These are phyloP conservation scores for Rubus parviflorus DNA, from an alignment of 306 rosid species.

Conservation along the genomic window DNA sequence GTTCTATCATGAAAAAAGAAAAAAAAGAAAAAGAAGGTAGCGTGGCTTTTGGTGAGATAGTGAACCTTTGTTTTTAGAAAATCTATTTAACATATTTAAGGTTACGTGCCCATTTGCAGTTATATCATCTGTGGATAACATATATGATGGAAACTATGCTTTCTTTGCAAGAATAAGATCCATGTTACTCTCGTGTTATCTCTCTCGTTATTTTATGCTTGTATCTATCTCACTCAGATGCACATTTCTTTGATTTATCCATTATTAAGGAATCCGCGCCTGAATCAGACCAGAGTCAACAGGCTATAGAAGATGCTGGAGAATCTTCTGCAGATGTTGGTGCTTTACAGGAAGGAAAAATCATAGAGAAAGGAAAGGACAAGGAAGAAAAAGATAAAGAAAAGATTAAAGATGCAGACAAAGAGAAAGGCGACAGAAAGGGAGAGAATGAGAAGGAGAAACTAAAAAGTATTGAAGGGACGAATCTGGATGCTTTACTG, in stretches of 20 bases:
- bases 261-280: slow-evolving; percentile 52
- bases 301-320: slow-evolving; percentile 47
- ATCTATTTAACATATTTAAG: neutral
- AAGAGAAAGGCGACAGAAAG: slow-evolving; percentile 73
- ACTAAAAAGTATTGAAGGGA: slow-evolving; percentile 82
- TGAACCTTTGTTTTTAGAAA: neutral
- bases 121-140: neutral
- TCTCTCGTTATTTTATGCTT: neutral
- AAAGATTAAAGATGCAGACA: slow-evolving; percentile 71
- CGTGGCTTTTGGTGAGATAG: neutral
- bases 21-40: neutral
- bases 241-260: neutral
- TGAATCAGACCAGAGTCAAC: slow-evolving; percentile 77
- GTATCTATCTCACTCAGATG: slow-evolving; percentile 3
- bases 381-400: slow-evolving; percentile 80
- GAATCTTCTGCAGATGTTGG: slow-evolving; percentile 58
- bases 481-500: slow-evolving; percentile 89
- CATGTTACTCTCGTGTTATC: neutral
- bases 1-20: neutral
- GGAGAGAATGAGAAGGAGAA: slow-evolving; percentile 91
- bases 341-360: slow-evolving; percentile 62
- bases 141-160: neutral
- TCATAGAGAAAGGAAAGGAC: slow-evolving; percentile 62
- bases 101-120: neutral
- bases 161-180: slow-evolving; percentile 1